A percentile compares a stretch with the other conserved stretches of the same genome.
Evolutionary conservation across 1,284 basidiomycete species (phyloP).

Genomic region (Rhizoctonia solani): DNA sequence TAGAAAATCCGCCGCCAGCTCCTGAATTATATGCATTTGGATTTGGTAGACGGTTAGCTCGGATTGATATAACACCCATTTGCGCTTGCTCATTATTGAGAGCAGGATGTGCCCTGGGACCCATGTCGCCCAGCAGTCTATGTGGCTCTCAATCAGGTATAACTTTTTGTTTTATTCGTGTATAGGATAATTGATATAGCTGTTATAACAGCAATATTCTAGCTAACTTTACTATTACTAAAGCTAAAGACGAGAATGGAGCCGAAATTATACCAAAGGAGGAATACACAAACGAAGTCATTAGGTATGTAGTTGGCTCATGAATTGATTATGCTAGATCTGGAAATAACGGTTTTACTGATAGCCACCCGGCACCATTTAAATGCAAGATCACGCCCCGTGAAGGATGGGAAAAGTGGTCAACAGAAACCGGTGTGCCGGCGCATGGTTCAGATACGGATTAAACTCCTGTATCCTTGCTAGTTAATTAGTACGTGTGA

Average conservation of each 20-base stretch:
- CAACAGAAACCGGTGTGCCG: no score
- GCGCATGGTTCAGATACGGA: no score
- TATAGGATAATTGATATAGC: no score
- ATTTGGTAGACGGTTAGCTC: constrained; percentile 28
- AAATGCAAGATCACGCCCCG: no score
- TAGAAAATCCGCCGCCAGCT: constrained; percentile 60
- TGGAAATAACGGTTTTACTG: no score
- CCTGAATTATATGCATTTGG: constrained; percentile 21
- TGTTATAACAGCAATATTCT: constrained; percentile 26
- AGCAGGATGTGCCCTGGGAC: constrained; percentile 20
- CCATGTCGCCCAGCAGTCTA: constrained; percentile 24
- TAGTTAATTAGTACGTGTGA: no score
- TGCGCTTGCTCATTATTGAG: not conserved
- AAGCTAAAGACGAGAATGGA: constrained; percentile 22
- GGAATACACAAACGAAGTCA: constrained; percentile 24
- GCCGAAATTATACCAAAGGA: constrained; percentile 7
- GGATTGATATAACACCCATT: not conserved
- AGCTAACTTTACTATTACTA: constrained; percentile 14
- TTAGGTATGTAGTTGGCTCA: not conserved
- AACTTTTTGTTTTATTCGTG: not conserved
- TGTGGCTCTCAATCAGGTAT: constrained; percentile 31
- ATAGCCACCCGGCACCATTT: no score
- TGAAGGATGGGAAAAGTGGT: no score
- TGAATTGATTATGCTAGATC: no score
- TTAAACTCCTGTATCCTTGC: no score